Base-by-base conservation (phyloP, 176 grass and related monocot species). In the Aechmea fasciata region DNA sequence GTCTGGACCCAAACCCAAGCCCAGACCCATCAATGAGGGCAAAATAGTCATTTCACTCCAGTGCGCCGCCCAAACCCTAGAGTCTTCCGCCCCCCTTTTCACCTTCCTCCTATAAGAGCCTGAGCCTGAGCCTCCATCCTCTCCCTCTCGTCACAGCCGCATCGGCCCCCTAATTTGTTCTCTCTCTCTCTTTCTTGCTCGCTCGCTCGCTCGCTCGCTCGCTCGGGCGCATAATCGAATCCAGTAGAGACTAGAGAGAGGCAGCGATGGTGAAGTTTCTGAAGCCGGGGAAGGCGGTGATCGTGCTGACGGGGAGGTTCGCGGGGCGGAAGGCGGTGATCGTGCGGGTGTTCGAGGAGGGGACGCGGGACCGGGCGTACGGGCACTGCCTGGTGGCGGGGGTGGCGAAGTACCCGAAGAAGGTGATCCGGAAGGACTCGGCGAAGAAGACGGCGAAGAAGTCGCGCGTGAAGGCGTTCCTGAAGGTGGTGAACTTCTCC, bases 401-500 rank as follows among this genome's bases (percentile, higher is more conserved):
- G 1, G 66, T 88, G 2, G 77, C 77, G 26, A 88, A 80, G 55
- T 88, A 88, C 73, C 85, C 85, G 2, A 88, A 88, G 81, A 88
- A 88, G 77, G 81, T 88, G 24, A 71, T 88, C 73, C 81, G 85
- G 29, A 84, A 84, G 77, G 85, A 88, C 73, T 84, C 85, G 0
- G 81, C 77, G 0, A 88, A 88, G 81, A 88, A 88, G 73, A 88
- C 85, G 3, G 85, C 81, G 3, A 88, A 88, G 77, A 88, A 88
- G 73, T 88, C 85, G 18, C 81, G 81, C 69, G 85, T 88, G 79
- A 88, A 88, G 85, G 82, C 81, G 25, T 88, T 88, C 73, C 65
- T 88, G 59, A 88, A 88, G 81, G 52, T 88, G 52, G 85, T 84
- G n/a, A 88, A 88, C 77, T 88, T 84, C 85, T 84, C 81, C n/a